Conservation (phyloP, 495 filamentous ascomycete genomes). For the Pyrenula aspistea region DNA sequence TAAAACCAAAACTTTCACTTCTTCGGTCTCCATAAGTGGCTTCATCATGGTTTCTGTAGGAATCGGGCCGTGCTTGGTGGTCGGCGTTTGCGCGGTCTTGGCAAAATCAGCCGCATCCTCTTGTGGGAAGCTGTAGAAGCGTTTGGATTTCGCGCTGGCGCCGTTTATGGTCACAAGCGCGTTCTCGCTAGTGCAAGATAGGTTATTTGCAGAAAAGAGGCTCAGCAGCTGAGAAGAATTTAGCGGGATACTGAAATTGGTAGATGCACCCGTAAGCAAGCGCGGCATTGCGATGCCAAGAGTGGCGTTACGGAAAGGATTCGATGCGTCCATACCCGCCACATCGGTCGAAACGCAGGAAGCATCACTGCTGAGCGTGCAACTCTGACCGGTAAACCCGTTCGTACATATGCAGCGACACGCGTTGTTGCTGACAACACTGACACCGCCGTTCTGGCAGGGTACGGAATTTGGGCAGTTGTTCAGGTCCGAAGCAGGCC, state of each 20-base stretch:
- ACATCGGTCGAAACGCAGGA: constrained; percentile 64
- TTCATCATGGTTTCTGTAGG: not conserved
- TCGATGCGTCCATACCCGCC: constrained; percentile 15
- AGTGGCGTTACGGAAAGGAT: constrained; percentile 53
- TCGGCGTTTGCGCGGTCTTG: not conserved
- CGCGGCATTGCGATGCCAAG: constrained; percentile 67
- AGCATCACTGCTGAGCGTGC: constrained; percentile 43
- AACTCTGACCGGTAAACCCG: constrained; percentile 71
- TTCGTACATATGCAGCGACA: constrained; percentile 84
- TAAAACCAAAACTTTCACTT: not conserved
- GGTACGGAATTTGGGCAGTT: constrained; percentile 38
- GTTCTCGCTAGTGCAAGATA: constrained; percentile 74
- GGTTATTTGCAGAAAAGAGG: constrained; percentile 58
- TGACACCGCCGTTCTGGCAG: constrained; percentile 76
- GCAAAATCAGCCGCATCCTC: not conserved
- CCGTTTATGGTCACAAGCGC: constrained; percentile 73
- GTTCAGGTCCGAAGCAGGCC: constrained; percentile 14
- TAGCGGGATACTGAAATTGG: constrained; percentile 67
- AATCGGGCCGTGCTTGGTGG: not conserved
- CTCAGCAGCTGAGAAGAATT: constrained; percentile 52
- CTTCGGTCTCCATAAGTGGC: not conserved
- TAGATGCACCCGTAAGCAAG: constrained; percentile 48
- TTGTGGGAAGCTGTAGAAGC: not conserved
- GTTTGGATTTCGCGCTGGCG: constrained; percentile 11
- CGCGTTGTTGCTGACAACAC: constrained; percentile 45